These are phyloP conservation scores for Paecilomyces formosus DNA, from an alignment of 2,329 filamentous ascomycete genomes.

Conservation along the genomic window DNA sequence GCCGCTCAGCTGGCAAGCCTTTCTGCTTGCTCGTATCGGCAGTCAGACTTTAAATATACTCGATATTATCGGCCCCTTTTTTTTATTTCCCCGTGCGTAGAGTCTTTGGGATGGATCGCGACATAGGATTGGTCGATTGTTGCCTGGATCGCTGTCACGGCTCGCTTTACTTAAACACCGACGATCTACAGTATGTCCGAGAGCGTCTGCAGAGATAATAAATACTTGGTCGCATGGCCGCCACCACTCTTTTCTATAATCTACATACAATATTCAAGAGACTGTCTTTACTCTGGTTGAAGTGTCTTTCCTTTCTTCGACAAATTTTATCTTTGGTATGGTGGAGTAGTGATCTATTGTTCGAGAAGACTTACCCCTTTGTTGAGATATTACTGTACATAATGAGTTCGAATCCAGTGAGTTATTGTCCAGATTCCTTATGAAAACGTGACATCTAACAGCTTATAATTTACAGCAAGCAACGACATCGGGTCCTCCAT, in stretches of 20 bases:
- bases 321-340: background rate
- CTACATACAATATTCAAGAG: background rate
- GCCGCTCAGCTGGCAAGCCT: background rate
- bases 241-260: background rate
- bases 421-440: background rate
- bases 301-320: background rate
- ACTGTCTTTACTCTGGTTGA: background rate
- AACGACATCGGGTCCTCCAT: conserved; percentile 15
- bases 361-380: background rate
- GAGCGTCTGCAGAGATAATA: too few species aligned
- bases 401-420: background rate
- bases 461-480: background rate
- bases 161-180: background rate
- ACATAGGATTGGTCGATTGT: background rate
- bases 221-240: too few species aligned
- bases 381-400: background rate
- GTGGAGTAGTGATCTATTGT: background rate
- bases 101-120: background rate
- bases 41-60: background rate
- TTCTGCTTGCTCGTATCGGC: background rate
- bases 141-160: background rate
- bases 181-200: background rate
- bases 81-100: background rate
- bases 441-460: background rate
- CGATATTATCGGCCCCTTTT: background rate